phyloP scores from a whole-genome alignment of 2,329 filamentous ascomycete genomes.

The Parastagonospora nodorum region DNA sequence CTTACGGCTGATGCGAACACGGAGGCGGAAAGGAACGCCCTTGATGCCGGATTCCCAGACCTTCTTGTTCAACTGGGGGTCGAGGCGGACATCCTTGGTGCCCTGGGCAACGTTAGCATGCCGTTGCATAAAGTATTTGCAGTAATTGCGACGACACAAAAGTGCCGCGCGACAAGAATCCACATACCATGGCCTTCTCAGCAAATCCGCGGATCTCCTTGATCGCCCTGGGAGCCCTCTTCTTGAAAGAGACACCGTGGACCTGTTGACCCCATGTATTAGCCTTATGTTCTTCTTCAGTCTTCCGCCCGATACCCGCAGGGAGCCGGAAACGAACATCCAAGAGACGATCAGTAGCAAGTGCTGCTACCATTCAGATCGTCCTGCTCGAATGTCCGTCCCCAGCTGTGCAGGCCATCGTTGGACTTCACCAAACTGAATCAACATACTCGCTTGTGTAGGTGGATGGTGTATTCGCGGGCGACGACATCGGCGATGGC shows the following conservation, averaged over 20 bases:
- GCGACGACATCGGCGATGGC: conserved; percentile 99
- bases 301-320: conserved; percentile 68
- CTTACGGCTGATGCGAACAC: conserved; percentile 98
- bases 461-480: conserved; percentile 99
- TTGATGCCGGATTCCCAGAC: conserved; percentile 99
- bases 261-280: conserved; percentile 68
- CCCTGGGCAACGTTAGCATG: conserved; percentile 63
- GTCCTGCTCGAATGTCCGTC: conserved; percentile 20
- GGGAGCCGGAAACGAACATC: conserved; percentile 10
- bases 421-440: conserved; percentile 76
- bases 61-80: conserved; percentile 99
- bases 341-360: conserved; percentile 2
- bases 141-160: neutral
- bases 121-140: neutral
- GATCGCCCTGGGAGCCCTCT: conserved; percentile 96
- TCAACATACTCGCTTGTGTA: conserved; percentile 96
- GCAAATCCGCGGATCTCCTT: conserved; percentile 99
- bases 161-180: neutral
- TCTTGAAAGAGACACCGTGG: conserved; percentile 99
- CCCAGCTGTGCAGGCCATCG: conserved; percentile 53
- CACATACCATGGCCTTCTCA: conserved; percentile 89
- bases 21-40: conserved; percentile 96
- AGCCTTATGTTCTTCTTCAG: conserved; percentile 54
- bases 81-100: conserved; percentile 94
- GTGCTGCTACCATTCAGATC: conserved; percentile 20